A percentile compares a stretch with the other conserved stretches of the same genome.
Conservation (phyloP, 2,329 filamentous ascomycete species). For the Talaromyces atroroseus region DNA sequence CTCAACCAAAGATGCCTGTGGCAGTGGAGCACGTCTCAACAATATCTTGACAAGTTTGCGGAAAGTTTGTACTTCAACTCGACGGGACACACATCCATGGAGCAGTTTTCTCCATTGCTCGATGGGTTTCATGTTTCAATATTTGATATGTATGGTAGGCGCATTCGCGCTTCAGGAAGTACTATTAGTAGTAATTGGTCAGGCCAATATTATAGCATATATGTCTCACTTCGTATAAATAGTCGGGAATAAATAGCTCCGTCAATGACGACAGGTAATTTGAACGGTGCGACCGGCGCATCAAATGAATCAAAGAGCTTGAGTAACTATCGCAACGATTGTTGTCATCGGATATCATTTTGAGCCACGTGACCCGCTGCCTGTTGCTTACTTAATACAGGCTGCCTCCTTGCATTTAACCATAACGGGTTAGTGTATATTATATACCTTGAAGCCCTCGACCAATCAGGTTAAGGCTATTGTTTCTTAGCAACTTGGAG, state of each 20-base stretch:
- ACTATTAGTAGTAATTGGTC: not conserved
- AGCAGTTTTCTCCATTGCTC: slow-evolving; percentile 35
- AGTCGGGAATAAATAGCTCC: not conserved
- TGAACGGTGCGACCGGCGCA: not conserved
- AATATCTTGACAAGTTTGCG: slow-evolving; percentile 32
- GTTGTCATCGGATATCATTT: not conserved
- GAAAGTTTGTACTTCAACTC: slow-evolving; percentile 35
- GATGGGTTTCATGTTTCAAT: slow-evolving; percentile 17
- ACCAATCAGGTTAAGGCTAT: not conserved
- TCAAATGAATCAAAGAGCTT: not conserved
- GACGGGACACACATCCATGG: slow-evolving; percentile 31
- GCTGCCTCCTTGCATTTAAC: not conserved
- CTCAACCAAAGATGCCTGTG: slow-evolving; percentile 29
- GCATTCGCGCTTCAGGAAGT: not conserved
- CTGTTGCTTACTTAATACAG: not conserved
- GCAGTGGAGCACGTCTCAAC: slow-evolving; percentile 25
- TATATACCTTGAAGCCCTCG: not conserved
- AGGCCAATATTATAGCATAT: not conserved
- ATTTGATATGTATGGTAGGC: not conserved
- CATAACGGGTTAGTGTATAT: not conserved
- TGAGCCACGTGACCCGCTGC: not conserved
- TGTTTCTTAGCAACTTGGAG: not conserved
- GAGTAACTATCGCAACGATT: not conserved
- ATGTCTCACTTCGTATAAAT: not conserved
- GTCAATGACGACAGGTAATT: not conserved